These are phyloP conservation scores for Haberlea rhodopensis DNA, from an alignment of 257 asterid genomes.

Conservation along the genomic window DNA sequence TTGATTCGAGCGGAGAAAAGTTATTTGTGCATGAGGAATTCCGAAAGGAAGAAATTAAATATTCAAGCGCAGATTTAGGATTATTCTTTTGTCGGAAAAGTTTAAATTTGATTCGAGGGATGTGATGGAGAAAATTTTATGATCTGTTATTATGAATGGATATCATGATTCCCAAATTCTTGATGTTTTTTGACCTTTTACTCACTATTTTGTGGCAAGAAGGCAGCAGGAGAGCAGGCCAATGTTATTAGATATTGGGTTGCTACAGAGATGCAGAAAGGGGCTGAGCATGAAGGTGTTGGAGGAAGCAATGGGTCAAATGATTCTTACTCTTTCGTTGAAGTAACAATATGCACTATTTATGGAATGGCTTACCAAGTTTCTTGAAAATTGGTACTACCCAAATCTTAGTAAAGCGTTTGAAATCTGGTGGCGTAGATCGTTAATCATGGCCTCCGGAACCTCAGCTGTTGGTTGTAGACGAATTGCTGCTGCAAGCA, in stretches of 20 bases:
- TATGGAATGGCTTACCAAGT: conserved; percentile 81
- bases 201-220: too few species aligned
- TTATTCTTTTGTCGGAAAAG: too few species aligned
- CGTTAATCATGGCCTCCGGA: conserved; percentile 66
- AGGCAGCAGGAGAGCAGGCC: too few species aligned
- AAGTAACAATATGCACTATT: conserved; percentile 71
- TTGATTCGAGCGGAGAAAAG: too few species aligned
- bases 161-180: too few species aligned
- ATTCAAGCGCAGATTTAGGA: too few species aligned
- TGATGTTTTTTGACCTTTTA: too few species aligned
- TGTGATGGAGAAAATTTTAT: too few species aligned
- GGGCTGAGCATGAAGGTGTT: conserved; percentile 71
- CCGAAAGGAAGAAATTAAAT: too few species aligned
- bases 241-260: conserved; percentile 80
- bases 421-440: conserved; percentile 96
- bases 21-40: too few species aligned
- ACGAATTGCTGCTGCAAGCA: conserved; percentile 28
- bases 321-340: conserved; percentile 78
- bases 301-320: conserved; percentile 90
- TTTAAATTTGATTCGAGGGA: too few species aligned
- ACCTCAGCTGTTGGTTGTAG: conserved; percentile 52
- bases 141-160: too few species aligned
- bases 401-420: conserved; percentile 88
- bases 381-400: conserved; percentile 68
- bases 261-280: conserved; percentile 85